Evolutionary conservation across 768 basidiomycete species (phyloP), one percentile per base, ranked within the genome.

Genomic region (Auricularia cornea): DNA sequence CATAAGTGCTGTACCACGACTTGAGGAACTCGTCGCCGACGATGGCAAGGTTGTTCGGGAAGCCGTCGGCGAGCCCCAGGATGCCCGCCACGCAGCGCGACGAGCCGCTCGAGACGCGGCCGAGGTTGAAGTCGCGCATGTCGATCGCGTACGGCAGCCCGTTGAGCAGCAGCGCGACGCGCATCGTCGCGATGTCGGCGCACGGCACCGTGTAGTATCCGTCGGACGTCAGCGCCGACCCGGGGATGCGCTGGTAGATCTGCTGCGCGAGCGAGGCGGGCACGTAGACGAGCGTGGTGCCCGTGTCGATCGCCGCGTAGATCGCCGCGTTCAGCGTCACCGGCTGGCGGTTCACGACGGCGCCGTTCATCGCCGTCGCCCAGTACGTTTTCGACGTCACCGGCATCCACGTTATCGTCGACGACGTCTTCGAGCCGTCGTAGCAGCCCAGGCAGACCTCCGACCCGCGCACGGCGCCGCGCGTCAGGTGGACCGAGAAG

Each of bases 11-110:
- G 68, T 88, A 84, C 81, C 87, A 89, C 11, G 83, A 85, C 74
- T 88, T 89, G 56, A 88, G 69, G 68, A 89, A 87, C 67, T 79
- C 81, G 70, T 81, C 85, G 1, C 84, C 87, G 61, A 88, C 77
- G 71, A 89, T 83, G 16, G 82, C 81, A 29, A 89, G 73, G 69
- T 83, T 75, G 35, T 75, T 62, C 18, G 84, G 80, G 69, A 86
- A 79, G 16, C 76, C 74, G 64, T 74, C 70, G 10, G 73, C 79
- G 1, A 83, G 68, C 0, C 78, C 77, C 30, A 86, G 66, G 32
- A 89, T 77, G 3, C 81, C 83, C 4, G 81, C 85, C 3, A 87
- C 74, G 70, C 86, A 87, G 48, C 79, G 75, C 75, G 63, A 29
- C 1, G 72, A 70, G 30, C 73, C 74, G n/a, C 62, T 65, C 14